Base-by-base conservation (phyloP, 495 filamentous ascomycete genomes). In the Staphylotrichum longicolle region DNA sequence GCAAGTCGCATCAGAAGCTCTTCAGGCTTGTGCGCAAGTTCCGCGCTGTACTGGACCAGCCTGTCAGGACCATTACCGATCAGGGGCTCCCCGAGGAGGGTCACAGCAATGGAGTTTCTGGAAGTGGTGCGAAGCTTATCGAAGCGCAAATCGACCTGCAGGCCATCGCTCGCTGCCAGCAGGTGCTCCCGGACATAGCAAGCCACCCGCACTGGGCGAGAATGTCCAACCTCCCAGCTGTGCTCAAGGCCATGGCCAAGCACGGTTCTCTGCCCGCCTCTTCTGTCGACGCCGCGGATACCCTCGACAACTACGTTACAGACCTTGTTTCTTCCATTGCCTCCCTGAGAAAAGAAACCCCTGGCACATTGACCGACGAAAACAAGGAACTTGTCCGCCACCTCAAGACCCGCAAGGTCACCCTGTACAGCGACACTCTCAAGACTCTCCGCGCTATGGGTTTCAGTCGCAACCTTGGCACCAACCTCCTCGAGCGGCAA, bases 21-120 rank as follows among this genome's bases (percentile, higher is more conserved):
- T 93, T 95, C 74, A 93, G 91, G 67, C 75, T 95, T 34, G 90
- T 99, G 54, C 82, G 90, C 52, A 96, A 95, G 74, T 98, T 95
- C 70, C 82, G 94, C 35, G 81, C 77, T 37, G 72, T 89, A 14
- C 82, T 98, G 20, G 83, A 82, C n/a, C 85, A 89, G 62, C 84
- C 91, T 7, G 85, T 90, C 56, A 82, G 84, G 45, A 65, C 71
- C 1, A 77, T 93, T 30, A 72, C 90, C 32, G 81, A 84, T 51
- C 82, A 84, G 64, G 88, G 87, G 20, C 80, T 91, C 67, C 85
- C 88, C 3, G 86, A 88, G 27, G 61, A 75, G 57, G 52, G 60
- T 45, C 68, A 74, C 52, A 46, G 11, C 33, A 41, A 4, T 9
- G 45, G 37, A 2, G 50, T 15, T 6, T 37, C 34, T 5, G 42